Percentiles rank a stretch among this genome's conserved stretches.
These are phyloP conservation scores for Sclerotinia nivalis DNA, from an alignment of 2,329 filamentous ascomycete species.

Conservation along the genomic window DNA sequence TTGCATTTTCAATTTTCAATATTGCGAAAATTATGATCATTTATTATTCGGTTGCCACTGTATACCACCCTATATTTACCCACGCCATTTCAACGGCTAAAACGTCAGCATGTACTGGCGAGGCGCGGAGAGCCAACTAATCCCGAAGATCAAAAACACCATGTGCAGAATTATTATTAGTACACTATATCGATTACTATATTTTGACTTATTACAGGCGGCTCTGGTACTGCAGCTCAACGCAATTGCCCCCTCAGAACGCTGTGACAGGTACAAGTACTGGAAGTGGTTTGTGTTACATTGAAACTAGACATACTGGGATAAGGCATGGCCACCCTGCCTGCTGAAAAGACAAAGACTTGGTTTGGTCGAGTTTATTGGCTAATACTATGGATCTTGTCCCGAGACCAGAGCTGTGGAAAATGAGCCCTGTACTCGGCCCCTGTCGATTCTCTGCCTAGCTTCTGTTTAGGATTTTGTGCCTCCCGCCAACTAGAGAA, in stretches of 20 bases:
- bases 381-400: slow-evolving; percentile 14
- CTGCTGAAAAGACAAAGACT: neutral
- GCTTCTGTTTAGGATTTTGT: neutral
- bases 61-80: slow-evolving; percentile 14
- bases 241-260: neutral
- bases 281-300: slow-evolving; percentile 6
- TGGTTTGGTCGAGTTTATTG: neutral
- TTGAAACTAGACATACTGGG: neutral
- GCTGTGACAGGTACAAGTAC: neutral
- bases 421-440: slow-evolving; percentile 11
- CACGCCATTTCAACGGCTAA: slow-evolving; percentile 2
- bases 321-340: slow-evolving; percentile 10
- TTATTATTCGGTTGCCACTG: slow-evolving; percentile 1
- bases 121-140: neutral
- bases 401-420: slow-evolving; percentile 19
- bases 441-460: neutral
- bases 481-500: slow-evolving; percentile 12
- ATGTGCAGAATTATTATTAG: neutral
- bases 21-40: neutral
- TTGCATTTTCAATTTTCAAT: slow-evolving; percentile 10
- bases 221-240: neutral
- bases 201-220: neutral
- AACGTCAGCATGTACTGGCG: slow-evolving; percentile 12
- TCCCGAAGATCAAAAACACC: slow-evolving; percentile 1
- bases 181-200: neutral